Base-by-base conservation (phyloP, 805 yeast species). In the Candida mattraensis region DNA sequence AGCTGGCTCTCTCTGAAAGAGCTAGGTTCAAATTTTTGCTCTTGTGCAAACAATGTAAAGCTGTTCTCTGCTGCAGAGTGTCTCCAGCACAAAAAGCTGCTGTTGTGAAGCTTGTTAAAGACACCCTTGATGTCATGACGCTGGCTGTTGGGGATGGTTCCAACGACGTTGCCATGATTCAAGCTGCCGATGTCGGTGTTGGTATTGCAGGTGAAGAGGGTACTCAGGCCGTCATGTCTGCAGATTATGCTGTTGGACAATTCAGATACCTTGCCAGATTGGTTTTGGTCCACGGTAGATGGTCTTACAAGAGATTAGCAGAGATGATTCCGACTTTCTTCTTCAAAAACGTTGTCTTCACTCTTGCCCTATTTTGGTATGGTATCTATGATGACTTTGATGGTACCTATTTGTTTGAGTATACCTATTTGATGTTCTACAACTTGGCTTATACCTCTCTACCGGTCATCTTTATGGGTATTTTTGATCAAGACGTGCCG, bases 121-220 rank as follows among this genome's bases (percentile, higher is more conserved):
- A 79, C 18, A 72, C 78, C 12, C 65, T 85, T 30, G 79, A 78
- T 45, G 95, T 85, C 18, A 85, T 85, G 89, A 85, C 94, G 1
- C 63, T 85, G 39, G 91, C 93, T 6, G 83, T 85, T 56, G 95
- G 95, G 48, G 95, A 85, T 62, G 95, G 95, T 37, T 80, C 93
- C 14, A 85, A 85, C 56, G 95, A 85, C 64, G 95, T 85, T 44
- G 89, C 94, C 9, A 85, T 85, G 95, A 85, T 85, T 48, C 95
- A 85, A 60, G 80, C 88, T 18, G 93, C 94, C 1, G 81, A 85
- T 61, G 82, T 85, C 29, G 95, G 95, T 53, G 84, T 85, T 37
- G 95, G 95, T 64, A 85, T 85, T 55, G 89, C 89, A 3, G 95
- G 95, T 63, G 93, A 85, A 66, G 95, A 85, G 67, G 95, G 95